Evolutionary conservation across 805 yeast species (phyloP).

Genomic region (Candida verbasci): DNA sequence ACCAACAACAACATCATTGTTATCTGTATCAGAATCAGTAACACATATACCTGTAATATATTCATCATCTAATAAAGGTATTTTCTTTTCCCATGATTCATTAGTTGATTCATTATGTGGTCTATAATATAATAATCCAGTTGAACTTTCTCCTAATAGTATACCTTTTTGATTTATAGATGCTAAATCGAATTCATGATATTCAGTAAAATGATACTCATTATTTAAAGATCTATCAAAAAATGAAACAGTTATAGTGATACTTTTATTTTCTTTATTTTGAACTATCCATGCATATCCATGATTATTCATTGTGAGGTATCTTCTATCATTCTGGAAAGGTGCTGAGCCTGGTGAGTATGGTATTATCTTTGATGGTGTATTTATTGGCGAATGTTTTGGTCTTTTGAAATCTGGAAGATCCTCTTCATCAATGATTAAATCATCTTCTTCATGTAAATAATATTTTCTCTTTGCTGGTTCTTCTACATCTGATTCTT

Average conservation of each 20-base stretch:
- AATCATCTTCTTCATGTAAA: conserved; percentile 29
- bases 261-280: conserved; percentile 25
- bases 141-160: conserved; percentile 47
- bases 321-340: conserved; percentile 54
- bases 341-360: conserved; percentile 90
- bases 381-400: conserved; percentile 9
- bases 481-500: conserved; percentile 1
- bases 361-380: conserved; percentile 39
- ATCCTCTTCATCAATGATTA: conserved; percentile 29
- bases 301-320: conserved; percentile 70
- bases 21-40: conserved; percentile 24
- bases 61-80: conserved; percentile 54
- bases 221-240: conserved; percentile 72
- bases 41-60: conserved; percentile 65
- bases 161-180: conserved; percentile 65
- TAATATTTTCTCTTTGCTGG: conserved; percentile 6
- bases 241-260: conserved; percentile 81
- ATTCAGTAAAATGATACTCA: conserved; percentile 84
- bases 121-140: conserved; percentile 56
- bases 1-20: conserved; percentile 58
- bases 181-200: conserved; percentile 67
- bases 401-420: conserved; percentile 15
- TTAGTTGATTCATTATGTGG: conserved; percentile 55
- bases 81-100: conserved; percentile 67
- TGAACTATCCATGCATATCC: conserved; percentile 83